Evolutionary conservation across 495 filamentous ascomycete genomes (phyloP).

Genomic region (Aspergillus nidulans): DNA sequence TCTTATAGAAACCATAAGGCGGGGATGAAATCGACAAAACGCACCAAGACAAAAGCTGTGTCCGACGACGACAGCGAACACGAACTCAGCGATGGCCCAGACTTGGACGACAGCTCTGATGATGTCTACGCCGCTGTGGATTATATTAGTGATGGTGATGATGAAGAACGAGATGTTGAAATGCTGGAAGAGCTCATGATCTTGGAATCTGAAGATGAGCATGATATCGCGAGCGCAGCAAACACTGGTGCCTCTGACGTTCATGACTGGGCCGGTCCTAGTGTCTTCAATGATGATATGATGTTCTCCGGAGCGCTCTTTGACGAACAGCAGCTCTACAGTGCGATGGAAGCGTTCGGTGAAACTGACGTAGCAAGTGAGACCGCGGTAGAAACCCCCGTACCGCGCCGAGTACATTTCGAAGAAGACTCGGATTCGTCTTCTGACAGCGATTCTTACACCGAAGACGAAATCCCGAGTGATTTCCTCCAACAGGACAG

Average conservation of each 20-base stretch:
- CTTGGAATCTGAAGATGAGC: conserved; percentile 51
- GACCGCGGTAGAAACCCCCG: conserved; percentile 35
- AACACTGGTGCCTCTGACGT: conserved; percentile 36
- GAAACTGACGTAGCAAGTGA: conserved; percentile 43
- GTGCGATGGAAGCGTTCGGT: conserved; percentile 42
- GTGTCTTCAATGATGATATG: conserved; percentile 45
- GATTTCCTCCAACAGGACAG: conserved; percentile 69
- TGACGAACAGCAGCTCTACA: conserved; percentile 49
- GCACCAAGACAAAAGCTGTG: conserved; percentile 40
- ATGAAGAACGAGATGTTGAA: conserved; percentile 68
- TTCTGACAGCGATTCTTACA: conserved; percentile 48
- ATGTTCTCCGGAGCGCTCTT: conserved; percentile 46
- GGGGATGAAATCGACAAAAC: conserved; percentile 34
- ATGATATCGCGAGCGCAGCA: conserved; percentile 19
- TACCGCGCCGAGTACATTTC: conserved; percentile 48
- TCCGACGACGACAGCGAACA: conserved; percentile 61
- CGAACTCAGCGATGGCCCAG: conserved; percentile 30
- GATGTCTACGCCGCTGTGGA: conserved; percentile 73
- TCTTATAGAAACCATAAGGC: conserved; percentile 47
- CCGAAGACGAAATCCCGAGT: conserved; percentile 60
- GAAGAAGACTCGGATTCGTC: conserved; percentile 47
- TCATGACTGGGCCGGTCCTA: conserved; percentile 58
- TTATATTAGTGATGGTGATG: conserved; percentile 71
- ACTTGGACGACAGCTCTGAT: conserved; percentile 47
- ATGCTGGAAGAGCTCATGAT: conserved; percentile 71